phyloP scores from a whole-genome alignment of 2,329 filamentous ascomycete species.

The Waltergamsia citrina region DNA sequence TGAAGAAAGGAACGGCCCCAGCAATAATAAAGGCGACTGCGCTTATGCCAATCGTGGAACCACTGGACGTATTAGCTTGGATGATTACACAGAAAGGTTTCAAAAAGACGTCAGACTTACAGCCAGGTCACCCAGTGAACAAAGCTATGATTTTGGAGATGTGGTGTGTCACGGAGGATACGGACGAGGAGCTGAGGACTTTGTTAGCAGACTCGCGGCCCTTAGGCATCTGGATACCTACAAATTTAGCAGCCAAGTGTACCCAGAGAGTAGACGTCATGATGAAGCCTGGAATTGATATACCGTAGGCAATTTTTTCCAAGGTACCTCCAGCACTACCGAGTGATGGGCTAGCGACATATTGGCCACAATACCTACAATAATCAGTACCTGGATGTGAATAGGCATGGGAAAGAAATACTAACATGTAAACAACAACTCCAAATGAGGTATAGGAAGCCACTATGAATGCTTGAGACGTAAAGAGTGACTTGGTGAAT shows the following conservation, averaged over 20 bases:
- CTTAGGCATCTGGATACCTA: no score
- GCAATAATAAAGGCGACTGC: conserved; percentile 10
- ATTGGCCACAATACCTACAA: conserved; percentile 31
- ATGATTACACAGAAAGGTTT: not conserved
- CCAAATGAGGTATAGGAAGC: conserved; percentile 9
- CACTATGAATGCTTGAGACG: conserved; percentile 7
- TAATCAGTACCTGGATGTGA: not conserved
- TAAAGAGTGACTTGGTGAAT: conserved; percentile 10
- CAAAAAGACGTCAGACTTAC: conserved; percentile 6
- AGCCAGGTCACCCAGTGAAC: conserved; percentile 16
- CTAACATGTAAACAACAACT: conserved; percentile 11
- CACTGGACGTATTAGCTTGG: conserved; percentile 3
- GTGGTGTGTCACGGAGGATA: conserved; percentile 12
- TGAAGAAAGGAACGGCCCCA: conserved; percentile 14
- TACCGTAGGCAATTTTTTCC: conserved; percentile 12
- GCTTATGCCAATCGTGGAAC: conserved; percentile 11
- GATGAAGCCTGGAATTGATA: conserved; percentile 14
- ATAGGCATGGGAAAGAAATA: not conserved
- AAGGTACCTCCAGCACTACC: conserved; percentile 16
- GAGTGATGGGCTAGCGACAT: conserved; percentile 31
- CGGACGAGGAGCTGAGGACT: conserved; percentile 13
- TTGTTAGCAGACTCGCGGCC: not conserved
- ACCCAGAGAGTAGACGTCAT: conserved; percentile 14
- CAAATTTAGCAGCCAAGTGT: conserved; percentile 12
- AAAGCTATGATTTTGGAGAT: conserved; percentile 12